Evolutionary conservation across 305 asterid genomes (phyloP).

Genomic region (Plantago coronopus): DNA sequence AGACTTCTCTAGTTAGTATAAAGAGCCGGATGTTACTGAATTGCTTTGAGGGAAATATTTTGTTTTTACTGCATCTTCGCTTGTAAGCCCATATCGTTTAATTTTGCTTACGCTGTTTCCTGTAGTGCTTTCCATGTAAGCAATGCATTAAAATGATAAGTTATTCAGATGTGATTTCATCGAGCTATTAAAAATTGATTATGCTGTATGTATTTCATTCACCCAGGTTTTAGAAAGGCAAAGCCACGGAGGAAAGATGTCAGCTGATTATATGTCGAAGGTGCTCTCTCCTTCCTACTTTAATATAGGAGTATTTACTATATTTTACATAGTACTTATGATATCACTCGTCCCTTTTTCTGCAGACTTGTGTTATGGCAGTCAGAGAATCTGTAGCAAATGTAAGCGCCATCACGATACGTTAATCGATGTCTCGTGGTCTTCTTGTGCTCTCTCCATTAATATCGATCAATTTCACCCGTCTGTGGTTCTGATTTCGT

Average conservation of each 20-base stretch:
- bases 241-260: slow-evolving; percentile 40
- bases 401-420: slow-evolving; percentile 33
- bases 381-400: slow-evolving; percentile 49
- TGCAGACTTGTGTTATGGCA: slow-evolving; percentile 51
- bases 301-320: too few relatives aligned
- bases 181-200: slow-evolving; percentile 9
- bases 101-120: background rate
- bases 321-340: too few relatives aligned
- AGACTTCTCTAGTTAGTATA: too few relatives aligned
- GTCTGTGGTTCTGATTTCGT: slow-evolving; percentile 7
- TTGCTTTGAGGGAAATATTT: too few relatives aligned
- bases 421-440: slow-evolving; percentile 2
- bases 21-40: too few relatives aligned
- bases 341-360: background rate
- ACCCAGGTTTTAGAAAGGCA: slow-evolving; percentile 64
- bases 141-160: background rate
- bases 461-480: slow-evolving; percentile 3
- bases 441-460: slow-evolving; percentile 14
- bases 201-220: slow-evolving; percentile 14
- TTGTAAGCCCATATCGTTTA: background rate
- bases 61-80: background rate
- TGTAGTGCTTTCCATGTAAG: background rate
- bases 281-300: slow-evolving; percentile 36
- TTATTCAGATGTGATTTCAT: background rate
- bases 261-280: slow-evolving; percentile 55